Percentiles rank a stretch among this genome's conserved stretches.
Evolutionary conservation across 2,329 filamentous ascomycete genomes (phyloP).

Genomic region (Pseudocercospora fijiensis): DNA sequence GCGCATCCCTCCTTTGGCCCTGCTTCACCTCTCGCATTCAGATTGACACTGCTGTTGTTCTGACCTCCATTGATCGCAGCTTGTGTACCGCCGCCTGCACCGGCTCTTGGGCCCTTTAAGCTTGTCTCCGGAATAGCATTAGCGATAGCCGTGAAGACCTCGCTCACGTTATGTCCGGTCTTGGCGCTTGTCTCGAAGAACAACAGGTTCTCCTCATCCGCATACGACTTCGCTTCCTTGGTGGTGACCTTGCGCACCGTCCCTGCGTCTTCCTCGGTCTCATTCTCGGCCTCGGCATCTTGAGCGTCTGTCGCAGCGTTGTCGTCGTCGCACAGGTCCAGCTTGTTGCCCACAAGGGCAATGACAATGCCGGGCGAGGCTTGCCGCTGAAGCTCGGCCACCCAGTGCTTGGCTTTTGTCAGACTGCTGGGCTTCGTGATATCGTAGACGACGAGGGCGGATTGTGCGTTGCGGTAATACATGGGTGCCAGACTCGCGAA

Average conservation of each 20-base stretch:
- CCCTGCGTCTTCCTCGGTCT: slow-evolving; percentile 45
- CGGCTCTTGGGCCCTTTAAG: slow-evolving; percentile 81
- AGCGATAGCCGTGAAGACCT: slow-evolving; percentile 96
- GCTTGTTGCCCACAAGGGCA: slow-evolving; percentile 93
- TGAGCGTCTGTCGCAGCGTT: slow-evolving; percentile 51
- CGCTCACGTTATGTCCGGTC: slow-evolving; percentile 88
- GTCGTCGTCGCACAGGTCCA: slow-evolving; percentile 69
- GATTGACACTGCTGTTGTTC: slow-evolving; percentile 74
- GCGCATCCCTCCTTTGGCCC: slow-evolving; percentile 89
- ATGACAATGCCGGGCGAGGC: slow-evolving; percentile 96
- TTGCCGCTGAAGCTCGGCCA: slow-evolving; percentile 93
- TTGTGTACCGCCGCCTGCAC: slow-evolving; percentile 58
- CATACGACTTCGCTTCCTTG: slow-evolving; percentile 89
- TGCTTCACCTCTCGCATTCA: slow-evolving; percentile 67
- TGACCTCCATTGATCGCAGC: slow-evolving; percentile 53
- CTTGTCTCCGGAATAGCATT: slow-evolving; percentile 98
- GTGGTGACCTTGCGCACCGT: slow-evolving; percentile 85
- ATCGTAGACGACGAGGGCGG: slow-evolving; percentile 96
- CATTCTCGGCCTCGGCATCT: slow-evolving; percentile 40
- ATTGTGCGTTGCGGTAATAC: slow-evolving; percentile 99
- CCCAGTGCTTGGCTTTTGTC: slow-evolving; percentile 97
- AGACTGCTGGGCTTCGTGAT: slow-evolving; percentile 94
- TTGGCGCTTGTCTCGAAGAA: slow-evolving; percentile 99
- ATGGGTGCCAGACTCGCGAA: slow-evolving; percentile 96
- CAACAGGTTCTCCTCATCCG: slow-evolving; percentile 86